Base-by-base conservation (phyloP, 345 rosid species). In the Kandelia obovata region DNA sequence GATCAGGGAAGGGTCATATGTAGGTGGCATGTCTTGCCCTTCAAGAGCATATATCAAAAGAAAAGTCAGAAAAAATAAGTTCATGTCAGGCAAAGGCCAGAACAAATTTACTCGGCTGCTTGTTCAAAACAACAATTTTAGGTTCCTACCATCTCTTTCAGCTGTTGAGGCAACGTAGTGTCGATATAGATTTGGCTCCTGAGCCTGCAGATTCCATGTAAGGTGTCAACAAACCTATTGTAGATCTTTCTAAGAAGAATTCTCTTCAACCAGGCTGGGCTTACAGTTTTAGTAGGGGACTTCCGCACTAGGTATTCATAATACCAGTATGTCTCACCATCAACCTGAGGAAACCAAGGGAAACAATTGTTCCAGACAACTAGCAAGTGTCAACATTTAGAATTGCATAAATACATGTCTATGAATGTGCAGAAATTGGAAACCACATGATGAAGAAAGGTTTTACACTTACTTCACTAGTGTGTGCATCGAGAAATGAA, bases 241-340 rank as follows among this genome's bases (percentile, higher is more conserved):
- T 5, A 53, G 3, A 49, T 52, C 35, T 28, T 62, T 65, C 58
- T 43, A 67, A 35, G 13, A 47, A 67, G 8, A 53, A 47, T 34
- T 53, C 43, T 58, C 27, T 26, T 2, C 27, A 46, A 51, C 51
- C 31, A 71, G 63, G 68, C 72, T 69, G 63, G 21, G 67, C 85
- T 73, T 78, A 91, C 97, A 10, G 28, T 72, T 79, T 79, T 88
- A 20, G 92, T 92, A 2, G 96, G 98, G 51, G 96, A 92, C 78
- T 89, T 92, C 75, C 96, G 93, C 62, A 90, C 90, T 49, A 92
- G 88, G 84, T 94, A 94, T 69, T 91, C 97, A 49, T 85, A 89
- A 75, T 78, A 88, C 92, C 95, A 94, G 80, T 89, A 94, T 25
- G 83, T 86, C 73, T 91, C 92, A 37, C 97, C 98, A 81, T 91